phyloP scores from a whole-genome alignment of 768 basidiomycete species.

The Podaxis sp. region DNA sequence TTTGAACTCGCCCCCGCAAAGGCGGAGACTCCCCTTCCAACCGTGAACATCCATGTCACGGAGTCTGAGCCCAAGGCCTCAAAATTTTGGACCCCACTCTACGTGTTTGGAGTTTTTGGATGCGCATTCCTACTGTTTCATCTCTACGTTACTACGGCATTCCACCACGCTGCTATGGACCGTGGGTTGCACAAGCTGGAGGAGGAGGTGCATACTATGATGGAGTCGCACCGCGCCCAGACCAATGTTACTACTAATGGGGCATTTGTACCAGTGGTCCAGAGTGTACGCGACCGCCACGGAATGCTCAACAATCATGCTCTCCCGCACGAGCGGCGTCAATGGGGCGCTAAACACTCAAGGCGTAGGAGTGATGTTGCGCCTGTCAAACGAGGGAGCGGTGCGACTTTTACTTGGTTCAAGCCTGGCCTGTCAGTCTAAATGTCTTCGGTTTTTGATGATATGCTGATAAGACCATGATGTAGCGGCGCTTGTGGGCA shows the following conservation, averaged over 20 bases:
- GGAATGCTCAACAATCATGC: neutral
- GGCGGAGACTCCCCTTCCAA: neutral
- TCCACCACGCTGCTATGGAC: conserved; percentile 9
- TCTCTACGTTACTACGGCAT: conserved; percentile 4
- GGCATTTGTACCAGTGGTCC: neutral
- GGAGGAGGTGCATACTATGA: conserved; percentile 7
- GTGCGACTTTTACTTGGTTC: conserved; percentile 25
- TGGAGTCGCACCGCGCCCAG: neutral
- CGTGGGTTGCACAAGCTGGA: conserved; percentile 4
- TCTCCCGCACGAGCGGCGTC: conserved; percentile 11
- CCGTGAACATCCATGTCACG: neutral
- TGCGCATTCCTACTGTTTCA: conserved; percentile 10
- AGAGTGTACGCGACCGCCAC: neutral
- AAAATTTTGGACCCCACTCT: neutral
- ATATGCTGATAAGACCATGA: neutral
- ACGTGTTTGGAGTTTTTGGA: conserved; percentile 9
- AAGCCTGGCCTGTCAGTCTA: conserved; percentile 27
- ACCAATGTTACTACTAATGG: neutral
- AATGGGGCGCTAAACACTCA: conserved; percentile 10
- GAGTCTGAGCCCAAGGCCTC: neutral
- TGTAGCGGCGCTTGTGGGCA: conserved; percentile 43
- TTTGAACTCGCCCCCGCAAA: neutral
- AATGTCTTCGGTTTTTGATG: neutral
- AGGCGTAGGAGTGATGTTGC: conserved; percentile 13
- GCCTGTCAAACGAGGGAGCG: conserved; percentile 8